Percentiles rank a stretch among this genome's conserved stretches.
phyloP scores from a whole-genome alignment of 148 eudicot species.

The Rhododendron henanense region DNA sequence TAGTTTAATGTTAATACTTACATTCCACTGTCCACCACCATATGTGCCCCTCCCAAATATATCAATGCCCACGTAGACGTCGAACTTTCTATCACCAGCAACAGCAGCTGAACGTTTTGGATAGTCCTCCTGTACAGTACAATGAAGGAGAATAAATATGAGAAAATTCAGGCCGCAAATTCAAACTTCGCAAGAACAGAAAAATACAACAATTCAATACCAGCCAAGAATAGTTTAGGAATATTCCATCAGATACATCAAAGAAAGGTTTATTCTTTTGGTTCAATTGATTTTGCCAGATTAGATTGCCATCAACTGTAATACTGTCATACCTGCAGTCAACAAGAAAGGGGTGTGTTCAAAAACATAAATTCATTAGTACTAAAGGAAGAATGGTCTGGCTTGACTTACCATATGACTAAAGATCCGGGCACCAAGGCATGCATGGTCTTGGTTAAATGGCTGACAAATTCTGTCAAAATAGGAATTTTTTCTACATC shows the following conservation, averaged over 20 bases:
- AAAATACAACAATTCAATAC: constrained; percentile 24
- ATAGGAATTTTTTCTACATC: constrained; percentile 49
- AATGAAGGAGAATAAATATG: constrained; percentile 7
- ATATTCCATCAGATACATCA: constrained; percentile 88
- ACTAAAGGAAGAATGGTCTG: not conserved
- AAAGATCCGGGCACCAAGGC: constrained; percentile 70
- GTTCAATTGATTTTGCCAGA: constrained; percentile 83
- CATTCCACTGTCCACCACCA: too few species aligned
- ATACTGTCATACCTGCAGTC: constrained; percentile 84
- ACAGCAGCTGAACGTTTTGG: constrained; percentile 70
- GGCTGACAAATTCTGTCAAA: constrained; percentile 69
- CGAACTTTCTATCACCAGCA: constrained; percentile 85
- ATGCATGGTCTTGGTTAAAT: constrained; percentile 80
- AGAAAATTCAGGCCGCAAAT: not conserved
- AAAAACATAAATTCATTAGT: not conserved
- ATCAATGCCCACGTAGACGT: constrained; percentile 37
- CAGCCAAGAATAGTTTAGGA: constrained; percentile 80
- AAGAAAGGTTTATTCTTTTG: constrained; percentile 80
- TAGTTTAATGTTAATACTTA: too few species aligned
- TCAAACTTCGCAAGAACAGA: not conserved
- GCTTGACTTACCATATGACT: constrained; percentile 68
- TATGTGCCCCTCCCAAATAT: too few species aligned
- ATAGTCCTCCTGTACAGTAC: constrained; percentile 50
- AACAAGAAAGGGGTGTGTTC: constrained; percentile 8
- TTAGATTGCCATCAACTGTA: constrained; percentile 63